These are phyloP conservation scores for Boletus tylopilopsis DNA, from an alignment of 768 basidiomycete species.

Conservation along the genomic window DNA sequence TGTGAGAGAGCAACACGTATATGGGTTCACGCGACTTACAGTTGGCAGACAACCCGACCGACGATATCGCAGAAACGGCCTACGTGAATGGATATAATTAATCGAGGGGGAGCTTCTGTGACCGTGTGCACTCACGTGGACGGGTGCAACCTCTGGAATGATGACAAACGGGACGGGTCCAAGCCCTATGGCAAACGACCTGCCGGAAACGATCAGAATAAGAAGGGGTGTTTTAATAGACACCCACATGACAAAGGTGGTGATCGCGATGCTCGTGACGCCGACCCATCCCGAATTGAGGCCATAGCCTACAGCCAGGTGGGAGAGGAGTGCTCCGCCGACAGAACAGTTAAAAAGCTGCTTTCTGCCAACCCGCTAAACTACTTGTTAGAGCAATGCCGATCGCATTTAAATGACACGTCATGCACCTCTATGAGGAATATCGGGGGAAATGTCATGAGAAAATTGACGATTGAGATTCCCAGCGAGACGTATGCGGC, in stretches of 20 bases:
- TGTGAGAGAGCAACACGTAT: neutral
- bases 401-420: constrained; percentile 5
- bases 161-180: constrained; percentile 94
- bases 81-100: constrained; percentile 21
- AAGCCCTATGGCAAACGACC: constrained; percentile 85
- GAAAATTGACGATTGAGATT: constrained; percentile 79
- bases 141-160: constrained; percentile 84
- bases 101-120: neutral
- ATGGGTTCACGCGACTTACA: constrained; percentile 41
- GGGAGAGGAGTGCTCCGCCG: constrained; percentile 60
- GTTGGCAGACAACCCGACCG: constrained; percentile 68
- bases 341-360: constrained; percentile 66
- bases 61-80: constrained; percentile 81
- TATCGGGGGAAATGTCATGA: constrained; percentile 76
- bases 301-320: constrained; percentile 65
- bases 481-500: constrained; percentile 82
- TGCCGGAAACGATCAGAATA: constrained; percentile 25
- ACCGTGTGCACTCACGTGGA: constrained; percentile 49
- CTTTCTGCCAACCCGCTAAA: constrained; percentile 69
- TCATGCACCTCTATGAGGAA: constrained; percentile 71
- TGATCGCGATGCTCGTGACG: constrained; percentile 69
- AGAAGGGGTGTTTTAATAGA: neutral
- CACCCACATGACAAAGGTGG: constrained; percentile 76
- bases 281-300: constrained; percentile 57
- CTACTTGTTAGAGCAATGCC: neutral